Evolutionary conservation across 1,139 yeast species (phyloP).

Genomic region (Entelexis sorbosivorans): DNA sequence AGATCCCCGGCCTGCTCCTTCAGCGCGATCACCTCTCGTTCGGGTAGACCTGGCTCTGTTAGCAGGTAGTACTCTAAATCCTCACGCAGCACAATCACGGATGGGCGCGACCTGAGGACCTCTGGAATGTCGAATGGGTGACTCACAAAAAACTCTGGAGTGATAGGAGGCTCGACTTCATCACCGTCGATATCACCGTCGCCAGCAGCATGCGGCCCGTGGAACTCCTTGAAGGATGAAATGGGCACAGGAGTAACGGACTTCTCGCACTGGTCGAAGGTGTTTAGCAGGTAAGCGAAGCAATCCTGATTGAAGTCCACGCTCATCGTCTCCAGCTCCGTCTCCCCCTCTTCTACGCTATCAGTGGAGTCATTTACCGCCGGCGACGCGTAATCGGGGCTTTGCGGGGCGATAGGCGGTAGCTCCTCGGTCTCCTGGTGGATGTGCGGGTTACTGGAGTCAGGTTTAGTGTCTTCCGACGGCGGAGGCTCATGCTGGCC

Average conservation of each 20-base stretch:
- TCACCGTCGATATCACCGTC: conserved; percentile 3
- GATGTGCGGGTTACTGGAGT: background rate
- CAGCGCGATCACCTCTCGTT: conserved; percentile 42
- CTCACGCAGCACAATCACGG: conserved; percentile 84
- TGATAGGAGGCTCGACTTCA: conserved; percentile 11
- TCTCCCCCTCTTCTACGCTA: background rate
- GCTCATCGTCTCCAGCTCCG: conserved; percentile 16
- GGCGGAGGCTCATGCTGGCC: background rate
- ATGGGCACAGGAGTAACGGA: conserved; percentile 22
- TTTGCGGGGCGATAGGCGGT: background rate
- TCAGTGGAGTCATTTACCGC: background rate
- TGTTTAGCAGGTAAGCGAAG: conserved; percentile 67
- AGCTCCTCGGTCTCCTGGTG: background rate
- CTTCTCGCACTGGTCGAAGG: conserved; percentile 41
- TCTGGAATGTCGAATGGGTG: conserved; percentile 17
- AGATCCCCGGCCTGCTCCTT: conserved; percentile 61
- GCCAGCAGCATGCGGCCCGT: background rate
- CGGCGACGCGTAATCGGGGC: background rate
- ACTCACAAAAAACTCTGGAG: conserved; percentile 11
- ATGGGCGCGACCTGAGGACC: conserved; percentile 69
- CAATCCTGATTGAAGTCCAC: conserved; percentile 73
- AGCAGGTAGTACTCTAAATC: conserved; percentile 89
- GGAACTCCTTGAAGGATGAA: conserved; percentile 12
- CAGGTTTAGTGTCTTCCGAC: background rate
- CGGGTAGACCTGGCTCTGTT: conserved; percentile 34